Evolutionary conservation across 139 green algal species (phyloP).

Genomic region (Chara braunii): DNA sequence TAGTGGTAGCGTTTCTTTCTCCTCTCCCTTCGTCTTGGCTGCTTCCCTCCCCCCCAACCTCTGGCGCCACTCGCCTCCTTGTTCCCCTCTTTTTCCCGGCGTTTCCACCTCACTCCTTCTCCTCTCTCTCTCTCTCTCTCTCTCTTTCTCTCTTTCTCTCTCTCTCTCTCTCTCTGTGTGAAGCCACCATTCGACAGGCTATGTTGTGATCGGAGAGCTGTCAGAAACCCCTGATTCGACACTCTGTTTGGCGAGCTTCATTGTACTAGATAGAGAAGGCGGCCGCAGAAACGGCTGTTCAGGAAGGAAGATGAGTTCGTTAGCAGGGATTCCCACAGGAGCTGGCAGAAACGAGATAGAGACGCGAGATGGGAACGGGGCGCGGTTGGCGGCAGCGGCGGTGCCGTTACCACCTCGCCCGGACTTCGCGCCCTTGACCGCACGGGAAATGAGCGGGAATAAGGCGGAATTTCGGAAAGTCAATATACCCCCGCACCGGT

Average conservation of each 20-base stretch:
- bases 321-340: not conserved
- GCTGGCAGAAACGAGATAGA: slow-evolving; percentile 1
- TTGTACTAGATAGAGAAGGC: not conserved
- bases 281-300: not conserved
- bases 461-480: slow-evolving; percentile 70
- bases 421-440: slow-evolving; percentile 57
- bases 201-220: not conserved
- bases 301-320: not conserved
- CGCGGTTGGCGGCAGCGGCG: not conserved
- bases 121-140: not conserved
- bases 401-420: slow-evolving; percentile 42
- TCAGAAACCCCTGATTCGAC: not conserved
- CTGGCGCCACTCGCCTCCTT: not conserved
- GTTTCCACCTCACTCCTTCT: not conserved
- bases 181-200: not conserved
- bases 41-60: not conserved
- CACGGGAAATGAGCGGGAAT: slow-evolving; percentile 53
- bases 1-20: too few relatives aligned
- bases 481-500: slow-evolving; percentile 79
- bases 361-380: not conserved
- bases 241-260: not conserved
- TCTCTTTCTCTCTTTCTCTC: not conserved
- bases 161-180: not conserved
- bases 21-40: too few relatives aligned
- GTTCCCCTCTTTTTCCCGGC: not conserved